Evolutionary conservation across 768 basidiomycete genomes (phyloP).

Genomic region (Boletus pseudopeckii): DNA sequence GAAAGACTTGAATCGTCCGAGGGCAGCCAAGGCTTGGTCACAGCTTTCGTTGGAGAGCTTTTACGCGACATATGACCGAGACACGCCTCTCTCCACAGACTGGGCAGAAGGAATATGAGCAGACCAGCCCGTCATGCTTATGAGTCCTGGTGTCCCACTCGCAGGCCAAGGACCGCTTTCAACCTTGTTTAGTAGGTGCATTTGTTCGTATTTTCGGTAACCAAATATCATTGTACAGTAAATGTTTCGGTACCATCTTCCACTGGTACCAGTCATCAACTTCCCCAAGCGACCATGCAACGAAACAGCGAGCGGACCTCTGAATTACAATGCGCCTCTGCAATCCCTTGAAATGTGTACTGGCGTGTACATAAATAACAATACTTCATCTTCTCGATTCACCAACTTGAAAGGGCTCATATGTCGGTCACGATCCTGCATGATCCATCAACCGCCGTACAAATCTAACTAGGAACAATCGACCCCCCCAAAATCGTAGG

Average conservation of each 20-base stretch:
- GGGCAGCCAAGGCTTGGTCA: not conserved
- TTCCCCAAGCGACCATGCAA: no score
- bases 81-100: not conserved
- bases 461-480: constrained; percentile 31
- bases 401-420: no score
- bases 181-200: no score
- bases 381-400: not conserved
- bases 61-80: not conserved
- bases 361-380: not conserved
- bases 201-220: no score
- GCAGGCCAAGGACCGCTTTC: no score
- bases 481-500: constrained; percentile 42
- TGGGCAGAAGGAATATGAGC: not conserved
- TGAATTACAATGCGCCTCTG: no score
- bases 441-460: not conserved
- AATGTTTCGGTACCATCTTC: no score
- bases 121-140: no score
- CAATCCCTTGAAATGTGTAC: not conserved
- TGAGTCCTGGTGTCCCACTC: no score
- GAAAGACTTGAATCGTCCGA: not conserved
- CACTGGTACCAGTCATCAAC: no score
- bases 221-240: no score
- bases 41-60: not conserved
- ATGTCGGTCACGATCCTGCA: constrained; percentile 15
- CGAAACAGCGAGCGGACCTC: no score